Base-by-base conservation (phyloP, 805 yeast genomes). In the Hanseniaspora thailandica region DNA sequence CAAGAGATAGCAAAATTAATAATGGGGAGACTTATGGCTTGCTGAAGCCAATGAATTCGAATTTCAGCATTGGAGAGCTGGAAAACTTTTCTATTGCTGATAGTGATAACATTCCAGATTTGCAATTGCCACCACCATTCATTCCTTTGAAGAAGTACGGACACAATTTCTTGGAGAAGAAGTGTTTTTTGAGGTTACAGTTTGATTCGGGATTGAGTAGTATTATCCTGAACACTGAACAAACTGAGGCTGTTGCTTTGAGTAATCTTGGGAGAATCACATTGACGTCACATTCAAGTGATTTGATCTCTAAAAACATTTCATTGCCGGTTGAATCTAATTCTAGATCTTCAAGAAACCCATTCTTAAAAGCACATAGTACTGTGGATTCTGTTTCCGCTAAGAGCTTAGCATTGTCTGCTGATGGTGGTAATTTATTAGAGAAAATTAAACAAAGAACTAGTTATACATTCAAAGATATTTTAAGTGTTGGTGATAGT, bases 121-220 rank as follows among this genome's bases (percentile, higher is more conserved):
- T 93, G 47, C 79, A 88, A 22, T 72, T 93, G 55, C 98, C 98
- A 0, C 98, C 98, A 1, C 98, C 98, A 3, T 86, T 93, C 52
- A 80, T 93, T 48, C 98, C 98, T 0, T 70, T 93, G 52, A 76
- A 96, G 61, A 78, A 95, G 61, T 93, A 93, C 64, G 98, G 98
- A 15, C 98, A 93, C 67, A 93, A 87, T 65, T 93, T 88, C 70
- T 69, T 93, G 62, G 97, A 93, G 63, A 86, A 85, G 64, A 87
- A 86, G 65, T 86, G 86, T 4, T 80, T 88, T 57, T 75, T 93
- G 30, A 95, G 89, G 63, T 69, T 93, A 41, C 75, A 77, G 2
- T 82, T 88, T 60, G 79, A 80, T 59, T 50, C 75, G 55, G 71
- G 72, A 8, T 63, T 73, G 47, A 69, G 72, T 41, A 71, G 80